Evolutionary conservation across 441 rosid genomes (phyloP).

Genomic region (Croton laevigatus): DNA sequence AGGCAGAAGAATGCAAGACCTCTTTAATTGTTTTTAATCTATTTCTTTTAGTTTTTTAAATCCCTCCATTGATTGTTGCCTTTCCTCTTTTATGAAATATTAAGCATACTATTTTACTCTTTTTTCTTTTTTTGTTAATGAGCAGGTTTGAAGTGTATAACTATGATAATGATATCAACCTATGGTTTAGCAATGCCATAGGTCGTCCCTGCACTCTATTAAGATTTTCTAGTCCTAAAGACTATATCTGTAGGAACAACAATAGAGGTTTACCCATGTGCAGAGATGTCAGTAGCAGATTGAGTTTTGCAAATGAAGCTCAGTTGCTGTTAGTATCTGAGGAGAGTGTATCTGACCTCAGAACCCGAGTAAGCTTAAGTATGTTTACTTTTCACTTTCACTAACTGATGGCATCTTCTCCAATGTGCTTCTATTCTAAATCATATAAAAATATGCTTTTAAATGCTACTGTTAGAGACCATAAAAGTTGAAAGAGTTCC

Average conservation of each 20-base stretch:
- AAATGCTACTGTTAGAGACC: background rate
- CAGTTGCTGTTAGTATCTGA: constrained; percentile 80
- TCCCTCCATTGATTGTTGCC: background rate
- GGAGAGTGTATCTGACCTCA: constrained; percentile 79
- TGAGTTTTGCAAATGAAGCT: constrained; percentile 88
- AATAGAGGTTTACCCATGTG: constrained; percentile 44
- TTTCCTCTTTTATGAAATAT: background rate
- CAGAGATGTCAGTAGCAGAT: constrained; percentile 55
- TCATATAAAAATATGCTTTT: background rate
- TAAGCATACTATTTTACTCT: background rate
- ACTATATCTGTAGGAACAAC: constrained; percentile 33
- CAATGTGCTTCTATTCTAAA: background rate
- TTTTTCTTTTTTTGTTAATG: constrained; percentile 19
- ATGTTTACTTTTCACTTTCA: constrained; percentile 22
- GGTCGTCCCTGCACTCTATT: constrained; percentile 73
- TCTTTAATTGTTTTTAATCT: background rate
- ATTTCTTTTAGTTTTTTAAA: background rate
- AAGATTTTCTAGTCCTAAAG: constrained; percentile 42
- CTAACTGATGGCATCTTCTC: background rate
- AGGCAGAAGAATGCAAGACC: background rate
- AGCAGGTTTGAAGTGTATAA: constrained; percentile 52
- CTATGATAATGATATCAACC: constrained; percentile 50
- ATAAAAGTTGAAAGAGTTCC: background rate
- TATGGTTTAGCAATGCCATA: constrained; percentile 76
- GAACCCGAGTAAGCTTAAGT: constrained; percentile 57